These are phyloP conservation scores for Colletotrichum sidae DNA, from an alignment of 2,329 filamentous ascomycete species.

Conservation along the genomic window DNA sequence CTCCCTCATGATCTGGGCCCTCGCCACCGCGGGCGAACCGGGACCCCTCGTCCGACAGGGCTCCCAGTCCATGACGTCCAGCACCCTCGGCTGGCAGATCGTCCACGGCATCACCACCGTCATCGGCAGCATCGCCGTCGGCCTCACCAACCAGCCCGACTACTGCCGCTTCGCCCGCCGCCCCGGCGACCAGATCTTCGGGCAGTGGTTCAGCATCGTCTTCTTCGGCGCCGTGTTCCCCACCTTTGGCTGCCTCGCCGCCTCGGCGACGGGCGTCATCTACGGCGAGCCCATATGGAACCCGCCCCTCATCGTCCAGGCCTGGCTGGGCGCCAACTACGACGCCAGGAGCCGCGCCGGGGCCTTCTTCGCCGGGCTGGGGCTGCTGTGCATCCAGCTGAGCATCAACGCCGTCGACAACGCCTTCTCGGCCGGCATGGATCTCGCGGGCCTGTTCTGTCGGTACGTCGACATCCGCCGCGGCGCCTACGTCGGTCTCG, in stretches of 20 bases:
- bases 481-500: slow-evolving; percentile 60
- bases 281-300: slow-evolving; percentile 55
- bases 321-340: slow-evolving; percentile 27
- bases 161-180: slow-evolving; percentile 55
- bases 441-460: slow-evolving; percentile 63
- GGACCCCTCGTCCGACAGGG: slow-evolving; percentile 42
- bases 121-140: slow-evolving; percentile 57
- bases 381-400: slow-evolving; percentile 35
- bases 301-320: slow-evolving; percentile 43
- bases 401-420: slow-evolving; percentile 39
- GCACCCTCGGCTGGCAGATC: slow-evolving; percentile 50
- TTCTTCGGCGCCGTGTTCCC: slow-evolving; percentile 52
- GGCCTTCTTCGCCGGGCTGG: slow-evolving; percentile 38
- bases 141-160: slow-evolving; percentile 58
- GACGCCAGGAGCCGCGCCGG: slow-evolving; percentile 30
- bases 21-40: slow-evolving; percentile 46
- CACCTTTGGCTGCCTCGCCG: slow-evolving; percentile 51
- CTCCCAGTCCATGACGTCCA: slow-evolving; percentile 26
- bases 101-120: slow-evolving; percentile 53
- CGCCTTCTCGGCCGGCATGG: slow-evolving; percentile 61
- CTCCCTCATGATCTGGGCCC: slow-evolving; percentile 50
- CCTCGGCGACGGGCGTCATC: slow-evolving; percentile 43
- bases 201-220: slow-evolving; percentile 52
- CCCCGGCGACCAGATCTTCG: slow-evolving; percentile 54
- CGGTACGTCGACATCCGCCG: slow-evolving; percentile 67